Base-by-base conservation (phyloP, 139 green algal species). In the Chlamydomonas applanata region DNA sequence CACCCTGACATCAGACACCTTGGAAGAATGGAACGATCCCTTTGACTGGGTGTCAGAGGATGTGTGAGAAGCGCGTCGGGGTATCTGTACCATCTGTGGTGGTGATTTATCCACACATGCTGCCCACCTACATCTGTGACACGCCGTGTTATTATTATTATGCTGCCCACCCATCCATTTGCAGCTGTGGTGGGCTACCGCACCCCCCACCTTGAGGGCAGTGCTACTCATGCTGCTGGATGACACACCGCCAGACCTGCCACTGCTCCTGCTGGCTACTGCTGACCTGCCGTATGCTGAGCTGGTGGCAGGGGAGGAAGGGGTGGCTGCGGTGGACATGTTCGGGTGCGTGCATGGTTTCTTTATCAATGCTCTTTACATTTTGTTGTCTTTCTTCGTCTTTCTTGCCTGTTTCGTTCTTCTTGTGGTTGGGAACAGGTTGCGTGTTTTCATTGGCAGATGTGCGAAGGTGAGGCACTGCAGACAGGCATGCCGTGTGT, bases 251-350 rank as follows among this genome's bases (percentile, higher is more conserved):
- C 57, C 87, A 1, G 84, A 89, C 59, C 77, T 92, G 62, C 92
- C 93, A n/a, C 73, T 98, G 68, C 85, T 98, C 78, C 89, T 98
- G 63, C 81, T 98, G 36, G 89, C 89, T 24, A 95, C 88, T 22
- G 86, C 91, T 3, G 91, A 97, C 35, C 73, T 62, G 22, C 71
- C 79, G 33, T 29, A 75, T 4, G 24, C 57, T 24, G 82, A 90
- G 33, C 71, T 82, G 62, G 30, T 24, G 7, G 14, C 32, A 45
- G 22, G 62, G 20, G 62, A 29, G 27, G 33, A n/a, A 13, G 22
- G 5, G 14, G 20, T n/a, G 62, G 33, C 30, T 9, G 27, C 19
- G 62, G 35, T 54, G 61, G 61, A 57, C 25, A 44, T 78, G 29
- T 75, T 67, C 69, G 53, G 53, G 33, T 57, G 68, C 4, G 46